Evolutionary conservation across 768 basidiomycete genomes (phyloP), one percentile per base, ranked within the genome.

Genomic region (Steccherinum ochraceum): DNA sequence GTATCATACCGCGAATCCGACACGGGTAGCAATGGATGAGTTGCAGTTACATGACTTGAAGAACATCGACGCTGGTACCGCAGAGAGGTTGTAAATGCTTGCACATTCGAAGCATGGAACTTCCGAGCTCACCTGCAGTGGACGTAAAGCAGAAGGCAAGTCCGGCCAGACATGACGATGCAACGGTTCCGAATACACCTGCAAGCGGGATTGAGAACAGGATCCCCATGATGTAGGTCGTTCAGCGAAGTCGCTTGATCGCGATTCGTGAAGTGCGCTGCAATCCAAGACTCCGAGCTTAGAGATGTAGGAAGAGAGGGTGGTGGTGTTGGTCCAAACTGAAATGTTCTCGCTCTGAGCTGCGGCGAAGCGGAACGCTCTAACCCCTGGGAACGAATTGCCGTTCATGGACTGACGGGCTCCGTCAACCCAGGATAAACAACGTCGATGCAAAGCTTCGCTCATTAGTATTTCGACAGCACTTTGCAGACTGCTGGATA

Each of bases 21-120:
- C 86, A 62, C 94, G 86, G 41, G 94, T 97, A 0, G 96, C 96
- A 59, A 99, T 97, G 0, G 93, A 95, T 7, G 93, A 95, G 65
- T 98, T 97, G 72, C 96, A 99, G 65, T 98, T 98, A 69, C 95
- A 99, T 25, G 89, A 93, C 75, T 96, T 97, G 79, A 85, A 93
- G 72, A 96, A 91, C 81, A 95, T 93, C 27, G 90, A 93, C 3
- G 94, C 93, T 84, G 69, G 60, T n/a, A 56, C 64, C 60, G 30
- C 30, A 35, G 7, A 35, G 7, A 7, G 30, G n/a, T 35, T 35
- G 16, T 7, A 7, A 35, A 7, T 16, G 7, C 30, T 21, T 2
- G 18, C 18, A 42, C 39, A 43, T 42, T 35, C 30, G 30, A 35
- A 35, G 30, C n/a, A 13, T 23, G 42, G 16, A 26, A 24, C 12